Conservation (phyloP, 148 eudicot species). For the Euryodendron excelsum region DNA sequence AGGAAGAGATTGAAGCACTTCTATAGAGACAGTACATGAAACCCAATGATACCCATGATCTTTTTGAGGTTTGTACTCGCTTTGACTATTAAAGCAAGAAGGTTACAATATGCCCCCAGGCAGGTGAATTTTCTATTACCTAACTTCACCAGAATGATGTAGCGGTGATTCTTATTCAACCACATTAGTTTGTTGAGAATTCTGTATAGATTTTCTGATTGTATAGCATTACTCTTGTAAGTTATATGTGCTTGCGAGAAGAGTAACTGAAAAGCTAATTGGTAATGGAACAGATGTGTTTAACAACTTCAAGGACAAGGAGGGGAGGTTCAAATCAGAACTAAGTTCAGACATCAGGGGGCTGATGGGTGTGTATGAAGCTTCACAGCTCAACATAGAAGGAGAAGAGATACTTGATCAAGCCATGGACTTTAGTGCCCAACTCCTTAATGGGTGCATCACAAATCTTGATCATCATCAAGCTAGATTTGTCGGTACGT, state of each 20-base stretch:
- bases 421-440: constrained; percentile 38
- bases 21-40: constrained; percentile 12
- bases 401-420: constrained; percentile 58
- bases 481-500: constrained; percentile 17
- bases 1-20: constrained; percentile 26
- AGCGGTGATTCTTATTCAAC: too few species aligned
- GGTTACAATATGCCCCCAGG: constrained; percentile 49
- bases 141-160: too few species aligned
- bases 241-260: too few species aligned
- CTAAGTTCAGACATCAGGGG: constrained; percentile 40
- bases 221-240: too few species aligned
- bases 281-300: constrained; percentile 37
- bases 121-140: background rate
- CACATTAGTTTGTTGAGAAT: too few species aligned
- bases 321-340: constrained; percentile 38
- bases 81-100: constrained; percentile 52
- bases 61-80: constrained; percentile 40
- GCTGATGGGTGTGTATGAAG: constrained; percentile 60
- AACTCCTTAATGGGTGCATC: constrained; percentile 19
- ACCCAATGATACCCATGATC: constrained; percentile 1
- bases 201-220: too few species aligned
- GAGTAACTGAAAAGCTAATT: background rate
- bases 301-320: constrained; percentile 33
- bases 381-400: constrained; percentile 46
- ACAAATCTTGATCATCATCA: constrained; percentile 15